These are phyloP conservation scores for Multifurca ochricompacta DNA, from an alignment of 768 basidiomycete species.

Conservation along the genomic window DNA sequence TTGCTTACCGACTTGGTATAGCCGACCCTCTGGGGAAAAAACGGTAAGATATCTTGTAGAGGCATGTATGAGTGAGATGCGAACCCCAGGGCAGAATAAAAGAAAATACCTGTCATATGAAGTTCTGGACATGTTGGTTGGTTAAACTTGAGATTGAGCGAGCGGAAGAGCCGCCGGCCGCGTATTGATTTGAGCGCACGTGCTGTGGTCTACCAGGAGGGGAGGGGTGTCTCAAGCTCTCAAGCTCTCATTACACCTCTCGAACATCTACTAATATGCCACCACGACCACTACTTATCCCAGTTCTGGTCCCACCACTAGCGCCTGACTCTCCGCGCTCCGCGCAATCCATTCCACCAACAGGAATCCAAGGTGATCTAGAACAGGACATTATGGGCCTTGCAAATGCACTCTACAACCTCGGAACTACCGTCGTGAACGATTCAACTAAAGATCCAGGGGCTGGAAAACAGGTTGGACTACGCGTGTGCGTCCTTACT, in stretches of 20 bases:
- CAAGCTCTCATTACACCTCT: too few relatives aligned
- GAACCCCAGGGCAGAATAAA: not conserved
- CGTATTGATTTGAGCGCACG: too few relatives aligned
- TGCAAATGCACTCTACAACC: slow-evolving; percentile 69
- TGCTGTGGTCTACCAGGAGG: too few relatives aligned
- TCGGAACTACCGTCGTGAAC: slow-evolving; percentile 77
- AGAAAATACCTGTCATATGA: slow-evolving; percentile 75
- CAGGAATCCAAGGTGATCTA: slow-evolving; percentile 62
- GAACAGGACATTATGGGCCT: slow-evolving; percentile 71
- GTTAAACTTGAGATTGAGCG: not conserved
- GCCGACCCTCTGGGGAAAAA: slow-evolving; percentile 92
- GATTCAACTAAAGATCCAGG: slow-evolving; percentile 72
- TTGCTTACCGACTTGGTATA: slow-evolving; percentile 94
- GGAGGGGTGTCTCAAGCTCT: too few relatives aligned
- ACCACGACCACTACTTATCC: slow-evolving; percentile 8
- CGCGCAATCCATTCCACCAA: slow-evolving; percentile 65
- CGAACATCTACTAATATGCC: slow-evolving; percentile 3
- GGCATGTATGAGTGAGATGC: not conserved
- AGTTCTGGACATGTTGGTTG: slow-evolving; percentile 76
- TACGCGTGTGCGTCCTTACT: slow-evolving; percentile 49
- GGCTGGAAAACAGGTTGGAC: slow-evolving; percentile 64
- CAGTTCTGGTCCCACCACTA: slow-evolving; percentile 19
- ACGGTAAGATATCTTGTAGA: slow-evolving; percentile 97
- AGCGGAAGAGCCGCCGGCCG: too few relatives aligned
- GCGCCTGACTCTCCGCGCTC: slow-evolving; percentile 63